phyloP scores from a whole-genome alignment of 2,329 filamentous ascomycete species.

The Botrytis pseudocinerea region DNA sequence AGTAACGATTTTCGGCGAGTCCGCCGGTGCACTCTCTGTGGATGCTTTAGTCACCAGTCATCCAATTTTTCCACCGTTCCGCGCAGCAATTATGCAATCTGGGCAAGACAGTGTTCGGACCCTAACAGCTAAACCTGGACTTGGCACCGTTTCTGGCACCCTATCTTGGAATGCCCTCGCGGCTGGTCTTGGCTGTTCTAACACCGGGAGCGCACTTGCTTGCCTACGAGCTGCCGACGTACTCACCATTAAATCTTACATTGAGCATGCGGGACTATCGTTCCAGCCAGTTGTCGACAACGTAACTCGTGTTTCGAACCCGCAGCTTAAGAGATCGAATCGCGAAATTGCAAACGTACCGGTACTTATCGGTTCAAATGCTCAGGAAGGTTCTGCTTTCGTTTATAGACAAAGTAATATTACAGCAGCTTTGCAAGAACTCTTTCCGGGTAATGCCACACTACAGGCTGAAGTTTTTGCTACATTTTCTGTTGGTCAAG shows the following conservation, averaged over 20 bases:
- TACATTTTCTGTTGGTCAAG: not conserved
- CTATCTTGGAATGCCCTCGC: constrained; percentile 16
- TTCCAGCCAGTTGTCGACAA: constrained; percentile 6
- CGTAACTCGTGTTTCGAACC: constrained; percentile 10
- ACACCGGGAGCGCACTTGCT: not conserved
- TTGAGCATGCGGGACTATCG: not conserved
- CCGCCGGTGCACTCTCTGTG: constrained; percentile 69
- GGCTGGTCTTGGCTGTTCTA: not conserved
- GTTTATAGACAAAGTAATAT: constrained; percentile 12
- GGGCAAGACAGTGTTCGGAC: constrained; percentile 44
- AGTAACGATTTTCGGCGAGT: constrained; percentile 49
- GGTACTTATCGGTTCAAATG: constrained; percentile 16
- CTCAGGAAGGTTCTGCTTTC: constrained; percentile 11
- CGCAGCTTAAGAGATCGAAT: not conserved
- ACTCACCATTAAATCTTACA: constrained; percentile 12
- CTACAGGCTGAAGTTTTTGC: not conserved
- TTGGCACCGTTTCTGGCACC: not conserved
- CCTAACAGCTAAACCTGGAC: not conserved
- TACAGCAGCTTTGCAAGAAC: not conserved
- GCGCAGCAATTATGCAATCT: constrained; percentile 76
- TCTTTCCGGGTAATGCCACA: not conserved
- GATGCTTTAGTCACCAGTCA: constrained; percentile 75
- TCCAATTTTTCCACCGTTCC: constrained; percentile 72
- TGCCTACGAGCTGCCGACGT: constrained; percentile 13
- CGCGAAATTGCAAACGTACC: constrained; percentile 16